These are phyloP conservation scores for Madurella fahalii DNA, from an alignment of 2,329 filamentous ascomycete species.

Conservation along the genomic window DNA sequence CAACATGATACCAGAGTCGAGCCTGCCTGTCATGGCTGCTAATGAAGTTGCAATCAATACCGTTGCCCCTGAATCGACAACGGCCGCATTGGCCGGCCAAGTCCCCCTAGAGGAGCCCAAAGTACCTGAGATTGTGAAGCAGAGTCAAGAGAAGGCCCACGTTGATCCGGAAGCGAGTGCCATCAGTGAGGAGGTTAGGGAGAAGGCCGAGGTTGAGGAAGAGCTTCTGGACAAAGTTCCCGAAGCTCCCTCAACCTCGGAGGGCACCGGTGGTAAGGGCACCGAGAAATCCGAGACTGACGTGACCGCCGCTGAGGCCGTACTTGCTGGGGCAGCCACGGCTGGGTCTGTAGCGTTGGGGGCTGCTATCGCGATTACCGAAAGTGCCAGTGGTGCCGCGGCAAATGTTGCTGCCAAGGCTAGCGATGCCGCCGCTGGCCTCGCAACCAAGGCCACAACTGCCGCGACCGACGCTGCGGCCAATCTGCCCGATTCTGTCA, in stretches of 20 bases:
- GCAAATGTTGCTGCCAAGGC: constrained; percentile 31
- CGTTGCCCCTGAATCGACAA: constrained; percentile 57
- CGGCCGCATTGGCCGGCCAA: constrained; percentile 62
- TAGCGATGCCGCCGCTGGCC: constrained; percentile 2
- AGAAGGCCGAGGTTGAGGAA: constrained; percentile 67
- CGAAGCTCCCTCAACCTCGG: constrained; percentile 54
- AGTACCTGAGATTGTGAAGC: constrained; percentile 62
- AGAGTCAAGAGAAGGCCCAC: constrained; percentile 66
- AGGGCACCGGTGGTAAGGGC: constrained; percentile 49
- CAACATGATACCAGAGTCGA: constrained; percentile 76
- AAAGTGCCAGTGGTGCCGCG: constrained; percentile 30
- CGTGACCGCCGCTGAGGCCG: constrained; percentile 39
- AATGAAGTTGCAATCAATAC: constrained; percentile 48
- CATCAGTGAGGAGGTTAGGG: constrained; percentile 59
- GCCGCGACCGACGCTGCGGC: constrained; percentile 2
- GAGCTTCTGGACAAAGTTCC: constrained; percentile 66
- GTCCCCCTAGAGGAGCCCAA: constrained; percentile 56
- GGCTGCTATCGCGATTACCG: constrained; percentile 19
- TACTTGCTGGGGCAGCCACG: constrained; percentile 38
- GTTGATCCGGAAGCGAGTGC: constrained; percentile 65
- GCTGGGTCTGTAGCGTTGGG: constrained; percentile 39
- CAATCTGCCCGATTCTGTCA: constrained; percentile 49
- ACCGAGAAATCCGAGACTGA: constrained; percentile 50
- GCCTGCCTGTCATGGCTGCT: constrained; percentile 58
- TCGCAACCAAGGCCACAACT: constrained; percentile 7